A percentile compares a stretch with the other conserved stretches of the same genome.
These are phyloP conservation scores for Colletotrichum coccodes DNA, from an alignment of 2,329 filamentous ascomycete species.

Conservation along the genomic window DNA sequence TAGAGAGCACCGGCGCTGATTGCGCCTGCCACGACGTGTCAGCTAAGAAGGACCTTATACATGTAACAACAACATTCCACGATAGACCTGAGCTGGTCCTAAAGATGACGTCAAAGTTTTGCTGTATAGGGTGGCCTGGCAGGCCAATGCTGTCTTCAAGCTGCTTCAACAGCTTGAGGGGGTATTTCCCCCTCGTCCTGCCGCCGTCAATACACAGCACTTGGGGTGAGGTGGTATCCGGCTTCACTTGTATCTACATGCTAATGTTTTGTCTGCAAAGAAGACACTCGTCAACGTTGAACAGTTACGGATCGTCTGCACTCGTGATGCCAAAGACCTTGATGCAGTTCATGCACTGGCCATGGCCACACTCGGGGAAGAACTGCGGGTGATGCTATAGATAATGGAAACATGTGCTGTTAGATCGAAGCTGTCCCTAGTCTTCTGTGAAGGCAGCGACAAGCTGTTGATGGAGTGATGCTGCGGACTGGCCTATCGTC, in stretches of 20 bases:
- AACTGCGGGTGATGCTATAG: background rate
- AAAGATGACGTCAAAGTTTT: constrained; percentile 19
- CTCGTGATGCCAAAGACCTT: background rate
- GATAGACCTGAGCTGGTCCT: constrained; percentile 1
- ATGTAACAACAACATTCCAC: background rate
- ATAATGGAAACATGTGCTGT: background rate
- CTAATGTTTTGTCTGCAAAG: background rate
- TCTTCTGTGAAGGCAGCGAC: background rate
- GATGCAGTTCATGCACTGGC: constrained; percentile 1
- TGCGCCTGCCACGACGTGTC: background rate
- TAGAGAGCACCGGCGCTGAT: constrained; percentile 2
- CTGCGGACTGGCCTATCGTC: background rate
- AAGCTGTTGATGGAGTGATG: background rate
- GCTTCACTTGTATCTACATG: constrained; percentile 9
- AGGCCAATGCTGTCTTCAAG: constrained; percentile 37
- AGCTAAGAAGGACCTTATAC: background rate
- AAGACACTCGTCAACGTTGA: background rate
- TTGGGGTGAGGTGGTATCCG: background rate
- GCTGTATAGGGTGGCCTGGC: background rate
- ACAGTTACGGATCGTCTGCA: background rate
- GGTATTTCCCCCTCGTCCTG: constrained; percentile 42
- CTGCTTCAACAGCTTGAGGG: constrained; percentile 39
- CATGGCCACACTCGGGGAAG: background rate
- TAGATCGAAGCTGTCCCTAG: background rate
- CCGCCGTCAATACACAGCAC: constrained; percentile 36